phyloP scores from a whole-genome alignment of 2,329 filamentous ascomycete species.

The Daldinia eschscholtzii region DNA sequence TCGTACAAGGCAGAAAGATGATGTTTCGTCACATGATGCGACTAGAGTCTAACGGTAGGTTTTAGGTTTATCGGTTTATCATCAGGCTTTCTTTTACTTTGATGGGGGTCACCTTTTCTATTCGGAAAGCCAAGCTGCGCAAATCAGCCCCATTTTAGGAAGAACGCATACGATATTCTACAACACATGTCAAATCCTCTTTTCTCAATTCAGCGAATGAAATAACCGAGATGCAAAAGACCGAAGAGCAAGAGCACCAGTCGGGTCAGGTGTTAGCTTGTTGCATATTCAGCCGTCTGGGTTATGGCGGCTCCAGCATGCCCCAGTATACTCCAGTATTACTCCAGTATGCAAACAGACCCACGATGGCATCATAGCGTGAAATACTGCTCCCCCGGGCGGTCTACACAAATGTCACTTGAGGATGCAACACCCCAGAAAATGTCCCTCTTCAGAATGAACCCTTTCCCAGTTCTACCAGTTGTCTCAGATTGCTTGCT shows the following conservation, averaged over 20 bases:
- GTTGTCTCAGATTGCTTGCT: slow-evolving; percentile 26
- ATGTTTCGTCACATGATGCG: slow-evolving; percentile 34
- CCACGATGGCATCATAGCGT: slow-evolving; percentile 45
- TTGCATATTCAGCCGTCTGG: slow-evolving; percentile 37
- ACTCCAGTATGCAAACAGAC: slow-evolving; percentile 30
- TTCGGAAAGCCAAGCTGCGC: slow-evolving; percentile 20
- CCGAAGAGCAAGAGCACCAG: slow-evolving; percentile 27
- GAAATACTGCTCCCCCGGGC: slow-evolving; percentile 28
- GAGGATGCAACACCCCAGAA: slow-evolving; percentile 43
- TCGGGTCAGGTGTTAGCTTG: slow-evolving; percentile 39
- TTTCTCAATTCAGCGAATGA: slow-evolving; percentile 31
- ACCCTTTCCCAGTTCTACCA: slow-evolving; percentile 44
- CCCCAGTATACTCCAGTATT: neutral
- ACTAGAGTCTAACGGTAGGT: slow-evolving; percentile 19
- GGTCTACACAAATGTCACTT: slow-evolving; percentile 41
- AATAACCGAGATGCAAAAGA: slow-evolving; percentile 24
- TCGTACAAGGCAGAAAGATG: neutral
- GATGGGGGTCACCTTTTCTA: slow-evolving; percentile 27
- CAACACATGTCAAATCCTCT: slow-evolving; percentile 43
- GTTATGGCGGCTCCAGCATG: slow-evolving; percentile 31
- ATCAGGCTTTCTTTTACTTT: slow-evolving; percentile 7
- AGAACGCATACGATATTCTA: slow-evolving; percentile 34
- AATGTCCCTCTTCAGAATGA: slow-evolving; percentile 32
- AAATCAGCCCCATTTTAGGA: slow-evolving; percentile 35
- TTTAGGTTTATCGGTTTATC: neutral